Evolutionary conservation across 2,329 filamentous ascomycete genomes (phyloP).

Genomic region (Fusarium redolens): DNA sequence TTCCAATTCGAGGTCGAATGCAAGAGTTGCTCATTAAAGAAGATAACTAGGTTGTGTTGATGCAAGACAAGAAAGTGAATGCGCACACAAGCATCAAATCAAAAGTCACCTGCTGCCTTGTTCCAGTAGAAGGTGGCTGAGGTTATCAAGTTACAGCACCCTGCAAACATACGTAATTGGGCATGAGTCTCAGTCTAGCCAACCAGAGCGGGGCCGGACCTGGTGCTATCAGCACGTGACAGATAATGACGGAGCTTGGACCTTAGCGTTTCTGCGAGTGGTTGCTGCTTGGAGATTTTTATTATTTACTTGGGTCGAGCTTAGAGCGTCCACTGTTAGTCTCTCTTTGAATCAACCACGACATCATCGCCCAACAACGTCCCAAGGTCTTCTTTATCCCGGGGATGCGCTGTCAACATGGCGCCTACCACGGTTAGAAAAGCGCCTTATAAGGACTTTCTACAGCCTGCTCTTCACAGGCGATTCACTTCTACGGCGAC

Average conservation of each 20-base stretch:
- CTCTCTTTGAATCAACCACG: constrained; percentile 16
- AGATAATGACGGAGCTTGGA: constrained; percentile 28
- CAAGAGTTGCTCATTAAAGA: not conserved
- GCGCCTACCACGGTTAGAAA: constrained; percentile 65
- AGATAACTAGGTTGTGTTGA: constrained; percentile 9
- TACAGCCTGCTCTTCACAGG: constrained; percentile 88
- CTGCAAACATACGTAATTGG: constrained; percentile 48
- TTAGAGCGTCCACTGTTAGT: constrained; percentile 25
- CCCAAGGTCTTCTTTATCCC: constrained; percentile 35
- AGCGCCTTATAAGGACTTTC: constrained; percentile 83
- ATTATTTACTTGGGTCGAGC: constrained; percentile 47
- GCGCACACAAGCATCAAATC: constrained; percentile 15
- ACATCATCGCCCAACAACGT: constrained; percentile 33
- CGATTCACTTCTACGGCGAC: constrained; percentile 84
- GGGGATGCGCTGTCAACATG: constrained; percentile 63
- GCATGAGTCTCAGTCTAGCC: constrained; percentile 15
- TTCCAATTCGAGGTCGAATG: not conserved
- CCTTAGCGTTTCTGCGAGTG: constrained; percentile 35
- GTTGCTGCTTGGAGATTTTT: constrained; percentile 52
- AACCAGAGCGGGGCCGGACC: constrained; percentile 35
- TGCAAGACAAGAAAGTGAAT: constrained; percentile 7
- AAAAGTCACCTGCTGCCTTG: constrained; percentile 35
- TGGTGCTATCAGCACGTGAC: constrained; percentile 48
- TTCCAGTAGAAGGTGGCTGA: constrained; percentile 37
- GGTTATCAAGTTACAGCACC: constrained; percentile 29